These are phyloP conservation scores for Colletotrichum tamarilloi DNA, from an alignment of 2,329 filamentous ascomycete genomes.

Conservation along the genomic window DNA sequence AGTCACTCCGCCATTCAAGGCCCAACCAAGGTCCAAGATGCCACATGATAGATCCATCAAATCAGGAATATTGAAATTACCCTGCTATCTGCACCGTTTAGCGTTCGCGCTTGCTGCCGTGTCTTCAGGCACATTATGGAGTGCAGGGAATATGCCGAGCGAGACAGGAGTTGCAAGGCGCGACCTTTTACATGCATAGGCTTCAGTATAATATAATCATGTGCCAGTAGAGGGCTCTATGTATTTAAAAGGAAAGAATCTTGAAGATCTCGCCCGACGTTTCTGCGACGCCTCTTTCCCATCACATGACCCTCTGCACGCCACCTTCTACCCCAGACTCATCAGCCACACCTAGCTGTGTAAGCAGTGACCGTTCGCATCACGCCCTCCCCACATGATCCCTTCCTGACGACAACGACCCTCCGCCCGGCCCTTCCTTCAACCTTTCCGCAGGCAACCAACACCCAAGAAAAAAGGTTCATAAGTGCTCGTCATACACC, in stretches of 20 bases:
- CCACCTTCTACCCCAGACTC: slow-evolving; percentile 29
- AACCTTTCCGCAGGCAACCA: slow-evolving; percentile 9
- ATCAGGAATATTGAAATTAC: slow-evolving; percentile 5
- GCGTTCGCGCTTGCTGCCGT: slow-evolving; percentile 15
- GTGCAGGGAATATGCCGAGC: not conserved
- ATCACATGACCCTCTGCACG: slow-evolving; percentile 24
- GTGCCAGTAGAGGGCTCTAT: not conserved
- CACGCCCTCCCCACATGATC: slow-evolving; percentile 32
- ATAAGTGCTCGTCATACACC: not conserved
- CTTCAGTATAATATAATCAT: accelerated
- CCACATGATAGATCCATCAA: not conserved
- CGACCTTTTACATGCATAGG: not conserved
- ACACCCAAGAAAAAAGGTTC: slow-evolving; percentile 16
- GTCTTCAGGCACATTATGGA: slow-evolving; percentile 4
- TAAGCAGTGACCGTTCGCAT: slow-evolving; percentile 21
- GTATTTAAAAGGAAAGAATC: not conserved
- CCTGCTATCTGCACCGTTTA: slow-evolving; percentile 7
- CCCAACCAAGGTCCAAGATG: not conserved
- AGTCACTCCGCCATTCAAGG: not conserved
- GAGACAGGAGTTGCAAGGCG: not conserved
- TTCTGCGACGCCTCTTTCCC: not conserved
- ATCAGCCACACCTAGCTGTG: not conserved
- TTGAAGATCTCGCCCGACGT: not conserved
- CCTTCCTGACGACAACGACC: slow-evolving; percentile 29
- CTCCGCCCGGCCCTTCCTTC: not conserved